Percentiles rank a stretch among this genome's conserved stretches.
These are phyloP conservation scores for Pinus taeda DNA, from an alignment of 75 land plant species.

Conservation along the genomic window DNA sequence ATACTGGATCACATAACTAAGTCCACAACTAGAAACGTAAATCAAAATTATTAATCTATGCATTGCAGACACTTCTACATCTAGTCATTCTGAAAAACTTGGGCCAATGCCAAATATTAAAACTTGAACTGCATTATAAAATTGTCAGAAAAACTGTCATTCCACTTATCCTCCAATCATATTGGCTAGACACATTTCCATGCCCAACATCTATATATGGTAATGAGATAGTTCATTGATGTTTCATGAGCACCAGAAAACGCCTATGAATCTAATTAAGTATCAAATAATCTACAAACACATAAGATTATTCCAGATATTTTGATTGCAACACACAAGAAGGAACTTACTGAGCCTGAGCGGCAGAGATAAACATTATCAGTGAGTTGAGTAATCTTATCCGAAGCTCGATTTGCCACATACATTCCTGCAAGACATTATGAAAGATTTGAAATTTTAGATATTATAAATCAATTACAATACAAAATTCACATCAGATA, in stretches of 20 bases:
- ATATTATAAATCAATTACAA: no score
- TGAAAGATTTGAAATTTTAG: no score
- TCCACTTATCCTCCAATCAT: not conserved
- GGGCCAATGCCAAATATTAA: not conserved
- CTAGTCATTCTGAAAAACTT: no score
- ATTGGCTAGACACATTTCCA: not conserved
- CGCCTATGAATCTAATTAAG: not conserved
- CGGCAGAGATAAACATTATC: conserved; percentile 96
- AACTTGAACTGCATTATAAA: not conserved
- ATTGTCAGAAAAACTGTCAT: not conserved
- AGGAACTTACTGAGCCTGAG: conserved; percentile 81
- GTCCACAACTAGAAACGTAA: no score
- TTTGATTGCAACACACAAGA: not conserved
- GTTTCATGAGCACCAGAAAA: not conserved
- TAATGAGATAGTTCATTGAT: not conserved
- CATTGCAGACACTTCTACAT: no score
- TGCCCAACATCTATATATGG: not conserved
- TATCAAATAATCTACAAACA: not conserved
- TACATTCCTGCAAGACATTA: conserved; percentile 61
- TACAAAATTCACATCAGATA: no score
- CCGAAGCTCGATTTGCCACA: conserved; percentile 98
- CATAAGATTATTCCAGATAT: not conserved
- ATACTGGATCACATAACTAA: no score
- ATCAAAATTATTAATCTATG: no score
- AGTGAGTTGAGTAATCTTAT: conserved; percentile 89